phyloP scores from a whole-genome alignment of 2,329 filamentous ascomycete species.

The Chaetomiaceae sp. region DNA sequence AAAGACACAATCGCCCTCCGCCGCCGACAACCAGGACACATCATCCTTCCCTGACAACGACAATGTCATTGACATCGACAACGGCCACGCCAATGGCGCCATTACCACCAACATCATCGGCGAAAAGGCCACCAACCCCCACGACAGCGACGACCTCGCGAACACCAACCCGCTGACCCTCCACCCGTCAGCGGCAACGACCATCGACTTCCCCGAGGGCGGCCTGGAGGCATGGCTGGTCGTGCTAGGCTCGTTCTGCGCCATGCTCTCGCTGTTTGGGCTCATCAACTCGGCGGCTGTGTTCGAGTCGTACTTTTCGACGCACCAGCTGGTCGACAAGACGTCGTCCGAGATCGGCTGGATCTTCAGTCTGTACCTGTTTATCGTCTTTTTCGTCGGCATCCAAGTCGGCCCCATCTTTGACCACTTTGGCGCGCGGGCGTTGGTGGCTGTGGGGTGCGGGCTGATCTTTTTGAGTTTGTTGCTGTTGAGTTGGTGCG shows the following conservation, averaged over 20 bases:
- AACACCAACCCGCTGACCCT: slow-evolving; percentile 12
- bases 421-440: slow-evolving; percentile 66
- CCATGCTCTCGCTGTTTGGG: slow-evolving; percentile 65
- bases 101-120: background rate
- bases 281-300: slow-evolving; percentile 71
- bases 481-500: slow-evolving; percentile 64
- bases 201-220: slow-evolving; percentile 63
- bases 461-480: slow-evolving; percentile 57
- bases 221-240: slow-evolving; percentile 69
- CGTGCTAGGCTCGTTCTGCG: slow-evolving; percentile 70
- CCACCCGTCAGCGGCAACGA: slow-evolving; percentile 21
- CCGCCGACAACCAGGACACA: background rate
- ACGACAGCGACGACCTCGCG: background rate
- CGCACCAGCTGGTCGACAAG: slow-evolving; percentile 65
- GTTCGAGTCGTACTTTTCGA: slow-evolving; percentile 71
- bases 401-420: slow-evolving; percentile 80
- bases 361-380: slow-evolving; percentile 80
- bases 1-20: background rate
- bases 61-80: too few species aligned
- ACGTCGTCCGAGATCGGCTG: slow-evolving; percentile 68
- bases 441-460: slow-evolving; percentile 62
- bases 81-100: background rate
- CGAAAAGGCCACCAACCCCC: background rate
- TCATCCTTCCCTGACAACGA: too few species aligned
- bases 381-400: slow-evolving; percentile 75